phyloP scores from a whole-genome alignment of 1,139 yeast species.

The Suhomyces bokatorum region DNA sequence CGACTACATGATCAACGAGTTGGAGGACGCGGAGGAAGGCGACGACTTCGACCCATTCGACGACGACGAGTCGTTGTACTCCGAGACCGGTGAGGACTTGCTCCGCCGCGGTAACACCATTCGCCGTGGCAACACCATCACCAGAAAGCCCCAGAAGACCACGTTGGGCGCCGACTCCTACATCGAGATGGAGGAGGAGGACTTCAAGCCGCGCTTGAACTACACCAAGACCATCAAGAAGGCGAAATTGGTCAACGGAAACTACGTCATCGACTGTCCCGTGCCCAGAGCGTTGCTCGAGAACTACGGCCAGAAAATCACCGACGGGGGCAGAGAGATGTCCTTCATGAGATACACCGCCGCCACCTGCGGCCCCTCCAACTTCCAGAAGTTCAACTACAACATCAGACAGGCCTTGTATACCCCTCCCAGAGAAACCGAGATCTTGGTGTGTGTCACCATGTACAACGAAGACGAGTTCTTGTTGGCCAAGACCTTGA shows the following conservation, averaged over 20 bases:
- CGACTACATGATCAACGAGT: slow-evolving; percentile 42
- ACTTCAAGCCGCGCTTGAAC: slow-evolving; percentile 43
- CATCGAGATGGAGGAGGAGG: slow-evolving; percentile 37
- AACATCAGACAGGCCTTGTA: slow-evolving; percentile 69
- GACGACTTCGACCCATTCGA: slow-evolving; percentile 47
- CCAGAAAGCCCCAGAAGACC: slow-evolving; percentile 20
- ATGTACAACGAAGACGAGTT: slow-evolving; percentile 82
- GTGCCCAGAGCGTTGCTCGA: slow-evolving; percentile 60
- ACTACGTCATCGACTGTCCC: slow-evolving; percentile 78
- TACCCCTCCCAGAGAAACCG: slow-evolving; percentile 67
- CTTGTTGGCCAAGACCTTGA: slow-evolving; percentile 67
- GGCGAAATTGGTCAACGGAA: slow-evolving; percentile 64
- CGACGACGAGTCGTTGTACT: slow-evolving; percentile 46
- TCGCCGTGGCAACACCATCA: slow-evolving; percentile 24
- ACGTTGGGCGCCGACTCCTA: slow-evolving; percentile 12
- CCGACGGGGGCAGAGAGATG: slow-evolving; percentile 61
- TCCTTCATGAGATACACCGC: slow-evolving; percentile 79
- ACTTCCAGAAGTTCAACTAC: slow-evolving; percentile 57
- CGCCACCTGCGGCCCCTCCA: slow-evolving; percentile 76
- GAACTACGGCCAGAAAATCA: slow-evolving; percentile 51
- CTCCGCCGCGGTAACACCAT: slow-evolving; percentile 38
- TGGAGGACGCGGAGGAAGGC: slow-evolving; percentile 43
- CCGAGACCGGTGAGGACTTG: slow-evolving; percentile 44
- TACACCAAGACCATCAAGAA: slow-evolving; percentile 51
- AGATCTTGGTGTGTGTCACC: slow-evolving; percentile 71